Conservation (phyloP, 1,284 basidiomycete genomes). For the Puccinia hordei region DNA sequence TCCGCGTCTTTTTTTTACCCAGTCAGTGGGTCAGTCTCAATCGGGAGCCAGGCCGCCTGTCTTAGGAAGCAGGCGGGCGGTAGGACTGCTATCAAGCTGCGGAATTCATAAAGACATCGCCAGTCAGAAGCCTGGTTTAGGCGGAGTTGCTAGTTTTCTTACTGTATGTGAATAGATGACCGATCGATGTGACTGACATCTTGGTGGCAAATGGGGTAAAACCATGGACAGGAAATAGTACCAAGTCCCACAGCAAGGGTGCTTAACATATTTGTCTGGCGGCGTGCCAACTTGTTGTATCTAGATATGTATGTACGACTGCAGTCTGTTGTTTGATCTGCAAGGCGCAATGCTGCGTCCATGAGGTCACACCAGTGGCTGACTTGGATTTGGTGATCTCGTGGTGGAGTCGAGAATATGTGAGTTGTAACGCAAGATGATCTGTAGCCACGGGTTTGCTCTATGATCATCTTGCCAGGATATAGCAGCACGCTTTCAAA, state of each 20-base stretch:
- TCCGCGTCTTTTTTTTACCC: background rate
- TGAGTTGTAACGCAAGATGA: background rate
- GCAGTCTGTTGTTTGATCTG: background rate
- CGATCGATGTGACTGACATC: background rate
- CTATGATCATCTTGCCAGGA: too few relatives aligned
- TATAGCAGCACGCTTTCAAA: too few relatives aligned
- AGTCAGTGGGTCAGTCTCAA: background rate
- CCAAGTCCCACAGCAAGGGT: too few relatives aligned
- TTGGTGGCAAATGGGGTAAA: background rate
- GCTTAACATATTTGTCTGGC: too few relatives aligned
- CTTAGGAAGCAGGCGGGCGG: constrained; percentile 8
- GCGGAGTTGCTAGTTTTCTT: background rate
- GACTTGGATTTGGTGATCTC: background rate
- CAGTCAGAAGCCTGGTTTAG: background rate
- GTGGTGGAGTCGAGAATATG: background rate
- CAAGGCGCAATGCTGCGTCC: background rate
- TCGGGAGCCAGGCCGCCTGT: constrained; percentile 5
- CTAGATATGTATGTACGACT: background rate
- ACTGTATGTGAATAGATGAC: background rate
- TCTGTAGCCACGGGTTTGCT: background rate
- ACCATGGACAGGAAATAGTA: background rate
- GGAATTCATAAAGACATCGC: background rate
- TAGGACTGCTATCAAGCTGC: background rate
- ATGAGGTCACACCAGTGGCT: background rate
- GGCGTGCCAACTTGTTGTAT: too few relatives aligned